These are phyloP conservation scores for Eucalyptus urophylla DNA, from an alignment of 345 rosid species.

Conservation along the genomic window DNA sequence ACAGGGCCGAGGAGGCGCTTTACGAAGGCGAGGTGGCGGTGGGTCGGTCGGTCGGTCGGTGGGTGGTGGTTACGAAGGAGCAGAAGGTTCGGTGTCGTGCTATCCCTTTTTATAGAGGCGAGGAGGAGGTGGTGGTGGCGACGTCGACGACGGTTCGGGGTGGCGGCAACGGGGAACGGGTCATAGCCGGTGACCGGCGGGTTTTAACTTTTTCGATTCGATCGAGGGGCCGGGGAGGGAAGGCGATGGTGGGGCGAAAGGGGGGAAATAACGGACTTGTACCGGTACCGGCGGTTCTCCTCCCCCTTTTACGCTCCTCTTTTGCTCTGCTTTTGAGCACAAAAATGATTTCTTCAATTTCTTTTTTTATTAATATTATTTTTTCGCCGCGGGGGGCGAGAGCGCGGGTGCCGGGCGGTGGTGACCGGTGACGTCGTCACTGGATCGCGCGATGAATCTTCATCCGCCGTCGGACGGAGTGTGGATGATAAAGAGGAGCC, in stretches of 20 bases:
- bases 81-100: background rate
- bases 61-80: background rate
- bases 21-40: background rate
- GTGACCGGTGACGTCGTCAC: background rate
- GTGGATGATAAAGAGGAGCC: background rate
- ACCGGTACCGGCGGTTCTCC: background rate
- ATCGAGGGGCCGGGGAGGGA: background rate
- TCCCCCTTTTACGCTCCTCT: background rate
- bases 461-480: background rate
- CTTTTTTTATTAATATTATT: accelerated
- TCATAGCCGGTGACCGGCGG: background rate
- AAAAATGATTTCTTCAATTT: background rate
- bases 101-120: background rate
- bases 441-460: background rate
- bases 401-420: background rate
- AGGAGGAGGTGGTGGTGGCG: background rate
- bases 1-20: background rate
- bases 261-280: background rate
- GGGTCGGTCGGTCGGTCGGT: too few relatives aligned
- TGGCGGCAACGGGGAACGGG: background rate
- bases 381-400: background rate
- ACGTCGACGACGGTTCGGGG: background rate
- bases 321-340: background rate
- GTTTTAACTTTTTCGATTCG: background rate
- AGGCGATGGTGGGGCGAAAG: background rate